A percentile compares a stretch with the other conserved stretches of the same genome.
Conservation (phyloP, 768 basidiomycete genomes). For the Amanita rubescens region DNA sequence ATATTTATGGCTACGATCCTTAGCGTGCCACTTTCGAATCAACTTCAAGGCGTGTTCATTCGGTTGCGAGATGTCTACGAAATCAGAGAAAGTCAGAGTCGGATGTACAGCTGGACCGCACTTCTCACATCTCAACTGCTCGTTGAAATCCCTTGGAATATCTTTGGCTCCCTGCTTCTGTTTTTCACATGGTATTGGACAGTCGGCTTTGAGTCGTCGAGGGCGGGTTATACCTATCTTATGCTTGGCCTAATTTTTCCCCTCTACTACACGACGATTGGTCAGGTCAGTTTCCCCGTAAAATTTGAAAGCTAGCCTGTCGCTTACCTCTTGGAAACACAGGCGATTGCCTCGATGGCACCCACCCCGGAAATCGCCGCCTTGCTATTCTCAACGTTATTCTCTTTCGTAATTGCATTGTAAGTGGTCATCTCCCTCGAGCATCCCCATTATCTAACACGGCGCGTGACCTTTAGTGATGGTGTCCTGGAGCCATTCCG, state of each 20-base stretch:
- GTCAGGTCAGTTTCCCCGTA: constrained; percentile 31
- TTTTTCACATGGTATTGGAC: constrained; percentile 70
- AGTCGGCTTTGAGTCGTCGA: constrained; percentile 45
- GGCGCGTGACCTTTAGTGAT: constrained; percentile 25
- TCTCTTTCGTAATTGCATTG: constrained; percentile 54
- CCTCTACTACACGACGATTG: constrained; percentile 53
- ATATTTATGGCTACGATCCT: constrained; percentile 51
- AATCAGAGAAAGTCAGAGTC: constrained; percentile 57
- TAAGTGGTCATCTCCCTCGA: constrained; percentile 16
- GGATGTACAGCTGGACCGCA: constrained; percentile 61
- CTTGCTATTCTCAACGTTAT: constrained; percentile 43
- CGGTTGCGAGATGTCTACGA: constrained; percentile 54
- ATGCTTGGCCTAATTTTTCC: constrained; percentile 48
- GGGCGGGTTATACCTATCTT: constrained; percentile 57
- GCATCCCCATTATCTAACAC: not conserved
- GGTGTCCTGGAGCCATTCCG: constrained; percentile 57
- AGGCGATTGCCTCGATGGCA: constrained; percentile 50
- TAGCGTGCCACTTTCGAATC: constrained; percentile 49
- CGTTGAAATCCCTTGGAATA: constrained; percentile 56
- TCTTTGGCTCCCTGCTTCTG: constrained; percentile 47
- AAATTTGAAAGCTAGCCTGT: too few species aligned
- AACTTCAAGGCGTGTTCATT: constrained; percentile 57
- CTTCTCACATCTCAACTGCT: constrained; percentile 48
- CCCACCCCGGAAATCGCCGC: constrained; percentile 50
- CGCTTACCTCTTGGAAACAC: constrained; percentile 12